Percentiles rank a stretch among this genome's conserved stretches.
phyloP scores from a whole-genome alignment of 805 yeast genomes.

The Wickerhamomyces alni region DNA sequence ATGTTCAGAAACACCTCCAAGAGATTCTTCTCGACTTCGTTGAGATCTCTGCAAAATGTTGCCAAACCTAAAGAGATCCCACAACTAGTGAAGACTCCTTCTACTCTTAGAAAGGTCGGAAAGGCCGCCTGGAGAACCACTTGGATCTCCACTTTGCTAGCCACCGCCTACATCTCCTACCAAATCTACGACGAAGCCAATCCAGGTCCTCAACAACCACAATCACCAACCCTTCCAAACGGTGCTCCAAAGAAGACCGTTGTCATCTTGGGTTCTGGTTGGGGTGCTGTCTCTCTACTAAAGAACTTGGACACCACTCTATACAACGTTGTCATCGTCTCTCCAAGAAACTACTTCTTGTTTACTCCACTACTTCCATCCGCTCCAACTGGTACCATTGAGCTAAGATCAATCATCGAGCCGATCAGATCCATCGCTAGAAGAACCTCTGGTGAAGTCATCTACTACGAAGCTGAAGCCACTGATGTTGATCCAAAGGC shows the following conservation, averaged over 20 bases:
- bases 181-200: conserved; percentile 55
- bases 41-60: background rate
- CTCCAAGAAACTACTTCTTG: conserved; percentile 92
- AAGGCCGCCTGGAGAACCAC: conserved; percentile 38
- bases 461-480: conserved; percentile 88
- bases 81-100: conserved; percentile 9
- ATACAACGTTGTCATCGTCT: conserved; percentile 84
- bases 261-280: conserved; percentile 83
- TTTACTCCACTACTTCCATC: conserved; percentile 96
- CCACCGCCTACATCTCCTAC: conserved; percentile 56
- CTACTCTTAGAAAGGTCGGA: conserved; percentile 19
- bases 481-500: conserved; percentile 69
- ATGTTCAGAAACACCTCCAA: conserved; percentile 12
- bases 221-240: conserved; percentile 45
- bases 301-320: conserved; percentile 79
- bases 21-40: conserved; percentile 11
- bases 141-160: conserved; percentile 42
- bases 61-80: background rate
- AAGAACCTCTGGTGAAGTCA: conserved; percentile 68
- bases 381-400: conserved; percentile 91
- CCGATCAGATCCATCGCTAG: conserved; percentile 87
- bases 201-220: conserved; percentile 57
- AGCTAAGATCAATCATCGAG: conserved; percentile 85
- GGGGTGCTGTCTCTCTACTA: conserved; percentile 88
- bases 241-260: conserved; percentile 37